These are phyloP conservation scores for Anaeromyces robustus DNA, from an alignment of 192 early-diverging fungal genomes.

Conservation along the genomic window DNA sequence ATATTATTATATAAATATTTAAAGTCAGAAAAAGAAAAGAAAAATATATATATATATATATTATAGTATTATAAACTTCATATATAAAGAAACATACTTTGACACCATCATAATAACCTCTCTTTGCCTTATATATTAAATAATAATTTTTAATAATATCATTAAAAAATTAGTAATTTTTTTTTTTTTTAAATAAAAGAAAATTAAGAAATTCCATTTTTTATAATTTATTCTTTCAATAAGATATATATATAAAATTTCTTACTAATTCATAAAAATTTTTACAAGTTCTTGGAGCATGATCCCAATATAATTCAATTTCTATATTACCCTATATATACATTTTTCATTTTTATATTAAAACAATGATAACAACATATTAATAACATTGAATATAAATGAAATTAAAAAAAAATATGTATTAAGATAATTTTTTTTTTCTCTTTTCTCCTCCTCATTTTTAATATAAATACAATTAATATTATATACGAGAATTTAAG, in stretches of 20 bases:
- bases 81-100: slow-evolving; percentile 25
- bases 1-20: too few relatives aligned
- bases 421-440: too few relatives aligned
- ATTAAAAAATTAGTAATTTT: not conserved
- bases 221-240: not conserved
- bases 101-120: slow-evolving; percentile 67
- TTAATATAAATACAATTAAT: too few relatives aligned
- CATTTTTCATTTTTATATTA: too few relatives aligned
- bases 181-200: not conserved
- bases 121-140: slow-evolving; percentile 32
- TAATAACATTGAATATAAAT: too few relatives aligned
- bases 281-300: slow-evolving; percentile 61
- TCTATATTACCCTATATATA: slow-evolving; percentile 39
- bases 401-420: too few relatives aligned
- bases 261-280: slow-evolving; percentile 66
- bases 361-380: too few relatives aligned
- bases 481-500: too few relatives aligned
- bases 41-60: not conserved
- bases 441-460: too few relatives aligned
- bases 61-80: not conserved
- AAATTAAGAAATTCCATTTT: not conserved
- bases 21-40: not conserved
- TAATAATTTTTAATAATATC: not conserved
- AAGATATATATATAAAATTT: not conserved
- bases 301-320: slow-evolving; percentile 75